These are phyloP conservation scores for Magnaporthales sp. DNA, from an alignment of 2,329 filamentous ascomycete genomes.

Conservation along the genomic window DNA sequence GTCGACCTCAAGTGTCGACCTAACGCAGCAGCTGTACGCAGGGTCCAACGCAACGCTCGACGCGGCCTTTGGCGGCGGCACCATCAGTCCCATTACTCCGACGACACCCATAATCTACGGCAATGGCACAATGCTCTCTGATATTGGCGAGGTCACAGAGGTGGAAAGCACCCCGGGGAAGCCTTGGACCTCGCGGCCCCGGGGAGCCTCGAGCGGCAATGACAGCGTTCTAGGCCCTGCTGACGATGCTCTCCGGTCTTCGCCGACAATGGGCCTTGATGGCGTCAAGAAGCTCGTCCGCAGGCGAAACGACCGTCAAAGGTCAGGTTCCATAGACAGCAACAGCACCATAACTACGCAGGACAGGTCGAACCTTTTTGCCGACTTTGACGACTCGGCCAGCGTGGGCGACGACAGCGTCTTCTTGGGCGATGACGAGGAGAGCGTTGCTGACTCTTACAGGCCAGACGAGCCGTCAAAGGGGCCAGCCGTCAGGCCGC, in stretches of 20 bases:
- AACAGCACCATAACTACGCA: constrained; percentile 50
- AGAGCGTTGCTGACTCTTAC: constrained; percentile 52
- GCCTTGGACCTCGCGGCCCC: constrained; percentile 26
- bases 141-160: constrained; percentile 51
- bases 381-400: constrained; percentile 52
- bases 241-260: constrained; percentile 29
- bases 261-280: constrained; percentile 35
- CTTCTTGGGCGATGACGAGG: constrained; percentile 60
- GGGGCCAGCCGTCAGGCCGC: constrained; percentile 7
- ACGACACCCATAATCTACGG: constrained; percentile 60
- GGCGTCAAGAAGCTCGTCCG: constrained; percentile 37
- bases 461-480: constrained; percentile 28
- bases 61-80: constrained; percentile 12
- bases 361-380: constrained; percentile 39
- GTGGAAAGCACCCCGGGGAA: constrained; percentile 39
- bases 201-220: constrained; percentile 20
- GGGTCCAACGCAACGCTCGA: constrained; percentile 12
- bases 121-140: constrained; percentile 60
- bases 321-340: constrained; percentile 49
- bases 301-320: constrained; percentile 30
- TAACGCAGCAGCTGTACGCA: constrained; percentile 34
- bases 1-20: constrained; percentile 19
- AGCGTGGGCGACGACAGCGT: constrained; percentile 53
- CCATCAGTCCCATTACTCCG: constrained; percentile 37
- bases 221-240: constrained; percentile 17